These are phyloP conservation scores for Yamadazyma mexicana DNA, from an alignment of 1,139 yeast species.

Conservation along the genomic window DNA sequence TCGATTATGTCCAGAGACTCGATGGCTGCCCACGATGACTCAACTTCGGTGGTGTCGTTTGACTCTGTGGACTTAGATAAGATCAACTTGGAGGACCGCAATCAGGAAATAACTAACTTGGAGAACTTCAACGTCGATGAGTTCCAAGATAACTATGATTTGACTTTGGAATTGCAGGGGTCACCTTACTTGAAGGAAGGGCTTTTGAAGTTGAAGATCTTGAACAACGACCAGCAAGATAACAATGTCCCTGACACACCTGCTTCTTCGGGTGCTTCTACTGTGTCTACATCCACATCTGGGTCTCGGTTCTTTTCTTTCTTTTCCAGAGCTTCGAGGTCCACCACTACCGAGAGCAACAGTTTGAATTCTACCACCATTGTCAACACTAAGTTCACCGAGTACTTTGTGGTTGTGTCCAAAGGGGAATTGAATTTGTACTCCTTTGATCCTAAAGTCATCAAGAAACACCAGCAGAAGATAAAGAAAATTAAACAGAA, in stretches of 20 bases:
- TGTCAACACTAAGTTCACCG: constrained; percentile 35
- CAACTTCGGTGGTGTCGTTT: constrained; percentile 37
- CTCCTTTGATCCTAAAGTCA: constrained; percentile 49
- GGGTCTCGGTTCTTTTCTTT: constrained; percentile 24
- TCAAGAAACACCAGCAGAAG: constrained; percentile 42
- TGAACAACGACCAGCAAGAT: constrained; percentile 43
- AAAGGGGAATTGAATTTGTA: constrained; percentile 58
- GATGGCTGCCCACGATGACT: constrained; percentile 29
- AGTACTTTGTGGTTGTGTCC: constrained; percentile 55
- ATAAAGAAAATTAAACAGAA: constrained; percentile 28
- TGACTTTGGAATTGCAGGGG: constrained; percentile 63
- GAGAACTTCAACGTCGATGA: constrained; percentile 44
- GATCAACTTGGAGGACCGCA: constrained; percentile 16
- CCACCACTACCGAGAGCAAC: constrained; percentile 7
- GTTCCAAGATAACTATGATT: constrained; percentile 55
- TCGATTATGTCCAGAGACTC: constrained; percentile 32
- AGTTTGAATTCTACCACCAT: constrained; percentile 9
- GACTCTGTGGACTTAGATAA: constrained; percentile 31
- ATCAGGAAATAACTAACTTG: constrained; percentile 16
- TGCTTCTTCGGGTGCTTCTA: constrained; percentile 25
- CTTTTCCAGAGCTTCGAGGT: constrained; percentile 18
- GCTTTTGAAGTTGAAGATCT: constrained; percentile 51
- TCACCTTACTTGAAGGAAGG: constrained; percentile 85
- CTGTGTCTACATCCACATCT: constrained; percentile 19
- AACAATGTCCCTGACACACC: constrained; percentile 20